Evolutionary conservation across 1,284 basidiomycete species (phyloP).

Genomic region (Sporisorium reilianum): DNA sequence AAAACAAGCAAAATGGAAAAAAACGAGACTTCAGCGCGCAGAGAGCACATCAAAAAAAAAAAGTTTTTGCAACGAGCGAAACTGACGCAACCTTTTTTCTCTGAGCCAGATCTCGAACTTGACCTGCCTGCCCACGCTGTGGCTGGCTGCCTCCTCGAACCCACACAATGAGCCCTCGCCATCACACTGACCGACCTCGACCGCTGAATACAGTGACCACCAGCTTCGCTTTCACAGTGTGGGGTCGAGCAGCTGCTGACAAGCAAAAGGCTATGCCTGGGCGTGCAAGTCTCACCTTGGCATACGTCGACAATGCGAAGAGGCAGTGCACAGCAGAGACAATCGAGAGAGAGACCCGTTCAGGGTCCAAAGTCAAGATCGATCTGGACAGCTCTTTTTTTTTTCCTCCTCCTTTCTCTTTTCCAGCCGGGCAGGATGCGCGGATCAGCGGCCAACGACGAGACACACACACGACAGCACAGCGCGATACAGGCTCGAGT

Average conservation of each 20-base stretch:
- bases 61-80: constrained; percentile 3
- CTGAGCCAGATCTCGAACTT: constrained; percentile 1
- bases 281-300: too few relatives aligned
- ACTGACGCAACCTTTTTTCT: constrained; percentile 7
- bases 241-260: not conserved
- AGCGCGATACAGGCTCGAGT: not conserved
- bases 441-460: constrained; percentile 5
- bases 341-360: not conserved
- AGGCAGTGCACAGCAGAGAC: constrained; percentile 5
- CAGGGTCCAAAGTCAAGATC: constrained; percentile 17
- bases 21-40: not conserved
- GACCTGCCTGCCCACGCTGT: not conserved
- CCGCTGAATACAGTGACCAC: too few relatives aligned
- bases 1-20: not conserved
- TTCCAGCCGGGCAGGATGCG: constrained; percentile 12
- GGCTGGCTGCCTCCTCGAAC: not conserved
- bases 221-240: too few relatives aligned
- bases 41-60: too few relatives aligned
- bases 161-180: too few relatives aligned
- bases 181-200: too few relatives aligned
- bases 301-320: not conserved
- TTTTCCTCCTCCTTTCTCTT: not conserved
- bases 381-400: constrained; percentile 9
- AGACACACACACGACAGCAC: not conserved
- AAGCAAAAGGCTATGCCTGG: not conserved